Base-by-base conservation (phyloP, 1,139 yeast species). In the Nakaseomyces kungkrabaensis region DNA sequence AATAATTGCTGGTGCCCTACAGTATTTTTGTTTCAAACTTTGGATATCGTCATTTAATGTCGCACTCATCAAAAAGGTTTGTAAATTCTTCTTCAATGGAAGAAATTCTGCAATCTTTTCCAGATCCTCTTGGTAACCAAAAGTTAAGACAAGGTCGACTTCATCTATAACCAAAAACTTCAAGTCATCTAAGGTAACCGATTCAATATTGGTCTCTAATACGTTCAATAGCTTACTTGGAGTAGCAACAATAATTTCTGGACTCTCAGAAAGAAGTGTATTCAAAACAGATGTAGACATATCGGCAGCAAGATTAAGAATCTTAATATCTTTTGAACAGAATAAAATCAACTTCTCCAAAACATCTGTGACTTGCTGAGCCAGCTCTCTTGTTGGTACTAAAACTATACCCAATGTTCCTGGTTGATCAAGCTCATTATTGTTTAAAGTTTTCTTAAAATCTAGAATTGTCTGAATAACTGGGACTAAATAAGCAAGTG, bases 1-100 rank as follows among this genome's bases (percentile, higher is more conserved):
- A 54, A 94, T 72, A 43, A 88, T 78, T 0, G 95, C 96, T 2
- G 97, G 95, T 58, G 80, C 79, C 50, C 90, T 80, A 68, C 97
- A 92, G 66, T 85, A 89, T 61, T 78, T 77, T 44, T 72, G 66
- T 68, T 92, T 92, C 60, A 94, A 71, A 45, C 77, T 79, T 53
- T 86, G 81, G 55, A 90, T 79, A 54, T 92, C 97, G 48, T 87
- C 95, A 63, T 82, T 86, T 52, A 94, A 72, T 3, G 98, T 94
- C 1, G 99, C 99, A 67, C 96, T 87, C 97, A 92, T 92, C 57
- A 94, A 72, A 70, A 89, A 90, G 1, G 95, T 83, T 69, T 94
- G 98, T 58, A 88, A 72, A 50, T 82, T 81, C 59, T 83, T 83
- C 64, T 81, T 82, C 50, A 82, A 74, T 10, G 94, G 92, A 55